These are phyloP conservation scores for Solanum virginianum DNA, from an alignment of 257 asterid species.

Conservation along the genomic window DNA sequence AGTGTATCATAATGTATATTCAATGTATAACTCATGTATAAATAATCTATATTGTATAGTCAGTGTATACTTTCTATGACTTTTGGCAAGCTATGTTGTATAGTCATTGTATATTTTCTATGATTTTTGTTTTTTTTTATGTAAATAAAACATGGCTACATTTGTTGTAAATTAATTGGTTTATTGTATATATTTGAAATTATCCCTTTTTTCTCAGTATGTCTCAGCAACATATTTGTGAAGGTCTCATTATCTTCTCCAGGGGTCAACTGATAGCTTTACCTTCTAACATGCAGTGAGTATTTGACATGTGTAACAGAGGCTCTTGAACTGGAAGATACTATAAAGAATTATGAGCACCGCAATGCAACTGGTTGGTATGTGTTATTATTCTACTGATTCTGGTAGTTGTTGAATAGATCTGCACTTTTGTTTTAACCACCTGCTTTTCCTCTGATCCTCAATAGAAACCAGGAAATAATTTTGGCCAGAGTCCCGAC, in stretches of 20 bases:
- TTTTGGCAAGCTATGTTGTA: no score
- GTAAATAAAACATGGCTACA: no score
- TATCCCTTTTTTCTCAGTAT: not conserved
- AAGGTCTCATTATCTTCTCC: not conserved
- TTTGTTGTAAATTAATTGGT: no score
- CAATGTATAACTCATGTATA: no score
- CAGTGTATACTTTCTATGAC: no score
- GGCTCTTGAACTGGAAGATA: slow-evolving; percentile 97
- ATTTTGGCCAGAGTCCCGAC: not conserved
- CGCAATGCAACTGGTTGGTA: slow-evolving; percentile 87
- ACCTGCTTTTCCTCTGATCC: not conserved
- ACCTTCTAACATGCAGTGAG: slow-evolving; percentile 50
- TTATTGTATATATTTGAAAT: no score
- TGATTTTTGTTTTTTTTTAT: no score
- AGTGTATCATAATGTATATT: no score
- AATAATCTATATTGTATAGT: no score
- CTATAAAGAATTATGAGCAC: slow-evolving; percentile 81
- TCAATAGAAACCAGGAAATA: not conserved
- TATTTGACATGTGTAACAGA: slow-evolving; percentile 81
- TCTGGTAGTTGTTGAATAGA: not conserved
- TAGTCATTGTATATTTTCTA: no score
- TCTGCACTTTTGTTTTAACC: not conserved
- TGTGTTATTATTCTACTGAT: slow-evolving; percentile 17
- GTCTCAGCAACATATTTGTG: not conserved
- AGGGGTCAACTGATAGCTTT: not conserved